phyloP scores from a whole-genome alignment of 345 rosid genomes.

The Carallia brachiata region DNA sequence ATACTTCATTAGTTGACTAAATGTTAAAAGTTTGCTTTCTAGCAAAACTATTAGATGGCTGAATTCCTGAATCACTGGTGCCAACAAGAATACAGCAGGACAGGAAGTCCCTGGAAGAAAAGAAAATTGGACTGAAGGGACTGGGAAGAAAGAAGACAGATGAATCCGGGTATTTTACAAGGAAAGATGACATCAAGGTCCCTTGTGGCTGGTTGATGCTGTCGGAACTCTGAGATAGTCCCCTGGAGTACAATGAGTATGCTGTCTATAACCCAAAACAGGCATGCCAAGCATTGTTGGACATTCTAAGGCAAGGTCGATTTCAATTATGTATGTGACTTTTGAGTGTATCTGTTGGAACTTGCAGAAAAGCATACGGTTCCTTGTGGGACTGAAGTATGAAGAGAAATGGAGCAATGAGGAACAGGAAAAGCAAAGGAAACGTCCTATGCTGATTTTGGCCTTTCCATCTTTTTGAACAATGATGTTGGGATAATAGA shows the following conservation, averaged over 20 bases:
- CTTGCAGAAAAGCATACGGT: neutral
- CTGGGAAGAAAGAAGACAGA: constrained; percentile 72
- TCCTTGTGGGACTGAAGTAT: neutral
- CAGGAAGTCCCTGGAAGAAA: constrained; percentile 51
- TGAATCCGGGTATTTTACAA: constrained; percentile 58
- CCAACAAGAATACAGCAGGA: constrained; percentile 29
- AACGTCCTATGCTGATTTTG: neutral
- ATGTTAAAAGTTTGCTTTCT: neutral
- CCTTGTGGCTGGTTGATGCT: constrained; percentile 69
- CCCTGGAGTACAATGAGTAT: constrained; percentile 73
- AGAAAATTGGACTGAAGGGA: constrained; percentile 65
- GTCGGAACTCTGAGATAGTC: constrained; percentile 54
- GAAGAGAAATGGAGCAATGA: neutral
- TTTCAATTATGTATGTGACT: too few species aligned
- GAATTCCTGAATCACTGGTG: neutral
- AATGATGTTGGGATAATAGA: neutral
- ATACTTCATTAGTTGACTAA: neutral
- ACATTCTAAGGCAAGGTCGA: too few species aligned
- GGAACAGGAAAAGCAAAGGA: neutral
- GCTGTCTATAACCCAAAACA: constrained; percentile 75
- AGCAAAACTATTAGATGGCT: neutral
- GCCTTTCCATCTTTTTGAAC: neutral
- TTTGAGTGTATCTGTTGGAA: constrained; percentile 5
- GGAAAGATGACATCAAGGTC: constrained; percentile 60
- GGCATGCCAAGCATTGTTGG: constrained; percentile 28